Percentiles rank a stretch among this genome's conserved stretches.
Conservation (phyloP, 345 rosid genomes). For the Sisymbrium altissimum region DNA sequence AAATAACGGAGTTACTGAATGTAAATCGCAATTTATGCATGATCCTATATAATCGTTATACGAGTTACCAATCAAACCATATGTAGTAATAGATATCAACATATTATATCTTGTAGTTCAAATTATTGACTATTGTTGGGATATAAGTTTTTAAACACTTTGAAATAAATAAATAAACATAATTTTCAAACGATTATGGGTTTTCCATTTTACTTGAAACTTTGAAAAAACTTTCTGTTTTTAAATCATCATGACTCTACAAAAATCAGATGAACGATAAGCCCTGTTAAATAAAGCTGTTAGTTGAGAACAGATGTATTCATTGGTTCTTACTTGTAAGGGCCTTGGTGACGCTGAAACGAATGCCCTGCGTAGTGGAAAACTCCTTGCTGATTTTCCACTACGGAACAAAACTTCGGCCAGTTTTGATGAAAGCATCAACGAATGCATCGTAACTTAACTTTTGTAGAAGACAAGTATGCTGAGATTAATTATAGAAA, state of each 20-base stretch:
- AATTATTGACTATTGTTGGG: not conserved
- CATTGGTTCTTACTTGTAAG: conserved; percentile 25
- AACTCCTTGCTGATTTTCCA: conserved; percentile 25
- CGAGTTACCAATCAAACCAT: not conserved
- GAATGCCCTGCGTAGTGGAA: conserved; percentile 11
- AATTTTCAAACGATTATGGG: not conserved
- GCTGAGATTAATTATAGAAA: not conserved
- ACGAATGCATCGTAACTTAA: conserved; percentile 13
- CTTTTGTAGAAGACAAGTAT: conserved; percentile 5
- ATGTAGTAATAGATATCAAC: not conserved
- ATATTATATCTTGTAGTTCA: not conserved
- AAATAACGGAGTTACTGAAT: not conserved
- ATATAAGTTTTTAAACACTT: not conserved
- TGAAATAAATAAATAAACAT: not conserved
- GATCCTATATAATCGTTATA: not conserved
- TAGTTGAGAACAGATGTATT: not conserved
- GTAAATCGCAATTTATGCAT: not conserved
- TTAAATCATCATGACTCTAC: not conserved
- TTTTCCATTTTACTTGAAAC: not conserved
- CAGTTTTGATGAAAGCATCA: conserved; percentile 22
- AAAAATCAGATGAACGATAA: not conserved
- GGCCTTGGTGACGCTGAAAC: conserved; percentile 38
- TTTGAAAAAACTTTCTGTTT: not conserved
- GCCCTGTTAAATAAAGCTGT: not conserved
- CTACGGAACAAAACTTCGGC: conserved; percentile 16